These are phyloP conservation scores for Pseudoperonospora humuli DNA, from an alignment of 352 stramenopile genomes.

Conservation along the genomic window DNA sequence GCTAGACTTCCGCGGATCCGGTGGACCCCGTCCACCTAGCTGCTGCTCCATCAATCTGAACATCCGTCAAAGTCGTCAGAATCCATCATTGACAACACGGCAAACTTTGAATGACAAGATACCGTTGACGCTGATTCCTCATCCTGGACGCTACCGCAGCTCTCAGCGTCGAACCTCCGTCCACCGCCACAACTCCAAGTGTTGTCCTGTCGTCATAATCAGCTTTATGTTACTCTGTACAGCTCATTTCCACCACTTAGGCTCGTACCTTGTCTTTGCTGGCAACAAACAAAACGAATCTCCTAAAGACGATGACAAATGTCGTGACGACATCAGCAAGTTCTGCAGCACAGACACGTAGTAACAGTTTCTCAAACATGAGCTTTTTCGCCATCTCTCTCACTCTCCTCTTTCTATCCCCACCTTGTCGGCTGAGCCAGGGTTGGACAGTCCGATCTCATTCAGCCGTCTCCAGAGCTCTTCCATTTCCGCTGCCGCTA, in stretches of 20 bases:
- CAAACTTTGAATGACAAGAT: not conserved
- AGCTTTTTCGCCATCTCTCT: not conserved
- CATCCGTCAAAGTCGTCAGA: slow-evolving; percentile 1
- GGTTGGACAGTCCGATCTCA: slow-evolving; percentile 62
- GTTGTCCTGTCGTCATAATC: slow-evolving; percentile 20
- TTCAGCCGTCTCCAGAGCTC: slow-evolving; percentile 75
- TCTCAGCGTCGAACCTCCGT: slow-evolving; percentile 67
- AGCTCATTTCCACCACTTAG: not conserved
- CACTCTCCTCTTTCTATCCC: not conserved
- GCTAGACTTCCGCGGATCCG: slow-evolving; percentile 21
- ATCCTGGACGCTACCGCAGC: slow-evolving; percentile 75
- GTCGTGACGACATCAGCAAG: slow-evolving; percentile 64
- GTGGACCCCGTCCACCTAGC: slow-evolving; percentile 33
- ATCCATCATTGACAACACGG: not conserved
- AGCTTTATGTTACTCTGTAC: not conserved
- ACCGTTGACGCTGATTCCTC: slow-evolving; percentile 69
- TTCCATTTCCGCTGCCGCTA: slow-evolving; percentile 74
- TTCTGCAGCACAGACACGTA: slow-evolving; percentile 32
- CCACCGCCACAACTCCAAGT: slow-evolving; percentile 53
- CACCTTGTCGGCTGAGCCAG: slow-evolving; percentile 51
- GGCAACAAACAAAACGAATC: slow-evolving; percentile 82
- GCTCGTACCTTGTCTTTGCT: slow-evolving; percentile 42
- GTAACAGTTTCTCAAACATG: not conserved
- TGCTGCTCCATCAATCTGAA: slow-evolving; percentile 81
- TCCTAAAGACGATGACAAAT: slow-evolving; percentile 73